A percentile compares a stretch with the other conserved stretches of the same genome.
phyloP scores from a whole-genome alignment of 257 asterid species.

The Ilex aquifolium region DNA sequence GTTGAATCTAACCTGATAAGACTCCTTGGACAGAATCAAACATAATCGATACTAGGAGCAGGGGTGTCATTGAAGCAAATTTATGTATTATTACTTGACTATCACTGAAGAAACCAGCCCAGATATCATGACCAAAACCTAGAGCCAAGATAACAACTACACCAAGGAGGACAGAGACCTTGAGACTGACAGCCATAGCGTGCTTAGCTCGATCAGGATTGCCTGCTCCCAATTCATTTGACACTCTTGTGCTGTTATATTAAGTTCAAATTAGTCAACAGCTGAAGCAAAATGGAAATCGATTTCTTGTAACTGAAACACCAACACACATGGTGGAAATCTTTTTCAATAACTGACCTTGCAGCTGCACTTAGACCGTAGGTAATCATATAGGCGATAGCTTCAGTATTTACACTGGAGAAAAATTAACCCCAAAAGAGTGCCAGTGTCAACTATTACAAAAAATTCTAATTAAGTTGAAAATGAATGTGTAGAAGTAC shows the following conservation, averaged over 20 bases:
- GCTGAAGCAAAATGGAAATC: too few relatives aligned
- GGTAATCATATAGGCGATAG: constrained; percentile 47
- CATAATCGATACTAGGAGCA: not conserved
- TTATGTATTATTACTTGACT: not conserved
- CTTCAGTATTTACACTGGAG: constrained; percentile 36
- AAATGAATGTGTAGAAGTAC: not conserved
- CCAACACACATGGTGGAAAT: not conserved
- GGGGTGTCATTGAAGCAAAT: too few relatives aligned
- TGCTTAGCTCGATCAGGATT: not conserved
- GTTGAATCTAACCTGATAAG: not conserved
- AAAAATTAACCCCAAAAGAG: not conserved
- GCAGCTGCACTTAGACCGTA: constrained; percentile 82
- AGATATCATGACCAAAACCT: too few relatives aligned
- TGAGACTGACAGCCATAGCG: not conserved
- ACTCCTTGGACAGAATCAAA: not conserved
- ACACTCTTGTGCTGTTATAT: not conserved
- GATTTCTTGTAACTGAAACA: not conserved
- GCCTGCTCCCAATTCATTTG: not conserved
- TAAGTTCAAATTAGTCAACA: too few relatives aligned
- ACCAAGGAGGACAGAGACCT: not conserved
- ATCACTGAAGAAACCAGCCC: not conserved
- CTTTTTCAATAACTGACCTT: constrained; percentile 23
- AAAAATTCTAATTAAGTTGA: not conserved
- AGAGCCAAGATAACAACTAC: not conserved
- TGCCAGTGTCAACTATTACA: not conserved